Evolutionary conservation across 2,329 filamentous ascomycete genomes (phyloP), one percentile per base, ranked within the genome.

Genomic region (Apiospora arundinis): DNA sequence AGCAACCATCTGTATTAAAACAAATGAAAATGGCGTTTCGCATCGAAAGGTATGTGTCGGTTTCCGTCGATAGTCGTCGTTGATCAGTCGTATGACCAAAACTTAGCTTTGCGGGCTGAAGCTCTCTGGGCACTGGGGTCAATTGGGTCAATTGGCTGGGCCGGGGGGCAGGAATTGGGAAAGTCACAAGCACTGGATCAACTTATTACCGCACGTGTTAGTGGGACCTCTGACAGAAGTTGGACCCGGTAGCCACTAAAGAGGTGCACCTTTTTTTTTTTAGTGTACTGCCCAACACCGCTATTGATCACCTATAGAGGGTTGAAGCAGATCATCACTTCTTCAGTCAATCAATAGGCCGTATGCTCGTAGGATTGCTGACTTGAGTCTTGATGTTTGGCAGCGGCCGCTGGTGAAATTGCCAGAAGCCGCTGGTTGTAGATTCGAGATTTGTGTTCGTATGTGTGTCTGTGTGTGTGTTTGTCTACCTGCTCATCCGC

Each of bases 381-480:
- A 16, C 23, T 5, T 9, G 12, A 5, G 9, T 25, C n/a, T n/a
- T 40, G 16, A 21, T 40, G 16, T 63, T 40, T 40, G 56, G 32
- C 21, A n/a, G 18, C 32, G 18, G 9, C 11, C n/a, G 16, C 40
- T n/a, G 56, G 32, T 7, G 9, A 12, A 2, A 12, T n/a, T 21
- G 32, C 56, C 56, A 63, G 40, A 63, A 40, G 56, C 49, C 49
- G 23, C 21, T 40, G 56, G 42, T 45, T 45, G n/a, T 69, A 56
- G 68, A 70, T 67, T 56, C 72, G 77, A 74, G 75, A 78, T 77
- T 73, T 76, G 72, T 78, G 71, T 76, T 65, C 66, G 40, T 71
- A 16, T 45, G 6, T 60, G 23, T 44, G 21, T 21, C 25, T 37
- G 52, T 60, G 7, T 56, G 25, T 37, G 52, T 37, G 52, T 37